These are phyloP conservation scores for Monsonia emarginata DNA, from an alignment of 441 rosid species.

Conservation along the genomic window DNA sequence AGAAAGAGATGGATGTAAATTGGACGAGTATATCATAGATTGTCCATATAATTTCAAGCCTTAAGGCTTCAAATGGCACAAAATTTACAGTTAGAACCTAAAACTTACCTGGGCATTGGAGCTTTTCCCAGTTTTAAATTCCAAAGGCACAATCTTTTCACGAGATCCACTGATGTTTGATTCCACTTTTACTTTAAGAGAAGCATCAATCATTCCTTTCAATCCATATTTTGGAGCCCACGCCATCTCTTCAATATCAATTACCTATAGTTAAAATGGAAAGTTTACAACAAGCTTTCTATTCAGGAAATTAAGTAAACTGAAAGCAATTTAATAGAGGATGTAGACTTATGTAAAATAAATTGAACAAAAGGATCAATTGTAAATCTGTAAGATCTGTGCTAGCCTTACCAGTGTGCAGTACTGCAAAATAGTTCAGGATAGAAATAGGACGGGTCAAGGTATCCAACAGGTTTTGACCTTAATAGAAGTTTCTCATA, in stretches of 20 bases:
- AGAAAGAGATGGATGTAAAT: neutral
- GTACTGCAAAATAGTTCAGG: neutral
- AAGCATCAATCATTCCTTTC: slow-evolving; percentile 96
- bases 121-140: slow-evolving; percentile 88
- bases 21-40: neutral
- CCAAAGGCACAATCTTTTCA: slow-evolving; percentile 74
- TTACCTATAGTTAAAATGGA: slow-evolving; percentile 40
- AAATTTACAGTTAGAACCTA: slow-evolving; percentile 13
- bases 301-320: neutral
- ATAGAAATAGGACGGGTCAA: neutral
- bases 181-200: slow-evolving; percentile 57
- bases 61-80: neutral
- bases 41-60: slow-evolving; percentile 3
- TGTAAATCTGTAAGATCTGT: neutral
- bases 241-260: slow-evolving; percentile 96
- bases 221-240: slow-evolving; percentile 98
- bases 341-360: neutral
- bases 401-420: neutral
- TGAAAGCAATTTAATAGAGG: neutral
- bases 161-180: slow-evolving; percentile 33
- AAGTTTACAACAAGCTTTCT: neutral
- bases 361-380: neutral
- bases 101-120: slow-evolving; percentile 71
- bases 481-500: neutral
- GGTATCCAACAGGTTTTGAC: slow-evolving; percentile 1